Conservation (phyloP, 2,329 filamentous ascomycete species). For the Ophiostoma himal-ulmi region DNA sequence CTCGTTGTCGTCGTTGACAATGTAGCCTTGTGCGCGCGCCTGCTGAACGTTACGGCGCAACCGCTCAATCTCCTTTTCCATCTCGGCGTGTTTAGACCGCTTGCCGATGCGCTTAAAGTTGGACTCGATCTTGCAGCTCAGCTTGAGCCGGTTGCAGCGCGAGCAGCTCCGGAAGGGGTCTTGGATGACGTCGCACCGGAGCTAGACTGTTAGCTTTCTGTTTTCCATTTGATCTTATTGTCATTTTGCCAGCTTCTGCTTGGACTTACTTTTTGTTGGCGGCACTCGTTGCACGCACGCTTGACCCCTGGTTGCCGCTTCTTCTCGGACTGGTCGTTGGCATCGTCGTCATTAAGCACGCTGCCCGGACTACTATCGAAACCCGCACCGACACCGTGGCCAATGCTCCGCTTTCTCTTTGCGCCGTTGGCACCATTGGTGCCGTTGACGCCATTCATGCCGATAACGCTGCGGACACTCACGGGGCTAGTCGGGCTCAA, state of each 20-base stretch:
- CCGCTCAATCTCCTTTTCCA: constrained; percentile 75
- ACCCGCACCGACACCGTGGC: constrained; percentile 29
- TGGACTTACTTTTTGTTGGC: constrained; percentile 71
- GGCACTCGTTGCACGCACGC: constrained; percentile 77
- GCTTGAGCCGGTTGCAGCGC: constrained; percentile 70
- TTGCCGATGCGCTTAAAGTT: constrained; percentile 81
- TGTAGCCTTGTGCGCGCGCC: constrained; percentile 54
- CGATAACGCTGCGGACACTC: constrained; percentile 40
- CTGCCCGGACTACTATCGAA: constrained; percentile 59
- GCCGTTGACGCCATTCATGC: background rate
- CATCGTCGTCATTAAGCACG: constrained; percentile 52
- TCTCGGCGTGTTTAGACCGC: constrained; percentile 75
- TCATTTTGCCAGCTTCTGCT: background rate
- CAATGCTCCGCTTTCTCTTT: constrained; percentile 57
- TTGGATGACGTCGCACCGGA: constrained; percentile 78
- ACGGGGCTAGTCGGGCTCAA: constrained; percentile 51
- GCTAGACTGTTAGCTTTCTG: constrained; percentile 38
- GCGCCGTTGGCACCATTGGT: constrained; percentile 39
- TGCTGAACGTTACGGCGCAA: constrained; percentile 56
- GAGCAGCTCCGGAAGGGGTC: constrained; percentile 73
- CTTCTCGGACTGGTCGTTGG: constrained; percentile 50
- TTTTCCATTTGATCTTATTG: background rate
- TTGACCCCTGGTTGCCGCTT: constrained; percentile 65
- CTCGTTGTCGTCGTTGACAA: constrained; percentile 43
- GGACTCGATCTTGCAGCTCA: constrained; percentile 79